These are phyloP conservation scores for Leccinum ochraceum DNA, from an alignment of 768 basidiomycete genomes.

Conservation along the genomic window DNA sequence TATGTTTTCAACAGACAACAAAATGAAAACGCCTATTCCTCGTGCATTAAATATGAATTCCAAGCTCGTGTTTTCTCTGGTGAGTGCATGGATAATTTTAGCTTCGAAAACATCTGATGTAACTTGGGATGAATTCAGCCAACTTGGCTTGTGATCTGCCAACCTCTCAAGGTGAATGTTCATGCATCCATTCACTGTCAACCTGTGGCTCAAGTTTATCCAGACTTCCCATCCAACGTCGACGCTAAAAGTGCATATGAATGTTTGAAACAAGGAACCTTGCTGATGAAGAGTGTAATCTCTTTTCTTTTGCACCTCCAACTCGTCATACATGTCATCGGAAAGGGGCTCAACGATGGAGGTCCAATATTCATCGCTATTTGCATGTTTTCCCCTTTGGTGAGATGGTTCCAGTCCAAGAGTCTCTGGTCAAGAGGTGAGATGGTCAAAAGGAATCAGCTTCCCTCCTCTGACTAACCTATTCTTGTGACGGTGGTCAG, in stretches of 20 bases:
- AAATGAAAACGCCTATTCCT: constrained; percentile 6
- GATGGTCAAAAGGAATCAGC: neutral
- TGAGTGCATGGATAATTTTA: neutral
- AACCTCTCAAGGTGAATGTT: constrained; percentile 22
- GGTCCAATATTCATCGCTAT: constrained; percentile 22
- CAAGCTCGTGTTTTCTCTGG: constrained; percentile 25
- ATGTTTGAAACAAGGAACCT: constrained; percentile 15
- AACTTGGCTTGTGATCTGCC: constrained; percentile 20
- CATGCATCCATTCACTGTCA: neutral
- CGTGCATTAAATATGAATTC: constrained; percentile 23
- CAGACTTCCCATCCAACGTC: constrained; percentile 8
- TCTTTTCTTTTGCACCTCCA: constrained; percentile 29
- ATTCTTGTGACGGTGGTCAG: constrained; percentile 4
- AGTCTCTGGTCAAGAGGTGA: constrained; percentile 27
- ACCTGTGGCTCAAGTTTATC: neutral
- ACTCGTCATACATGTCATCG: constrained; percentile 21
- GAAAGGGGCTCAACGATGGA: constrained; percentile 14
- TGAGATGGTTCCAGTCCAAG: neutral
- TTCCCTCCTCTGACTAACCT: neutral
- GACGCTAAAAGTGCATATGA: constrained; percentile 1
- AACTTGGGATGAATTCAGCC: constrained; percentile 8
- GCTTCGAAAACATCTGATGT: neutral
- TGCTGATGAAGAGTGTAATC: constrained; percentile 8
- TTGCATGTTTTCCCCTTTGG: constrained; percentile 20
- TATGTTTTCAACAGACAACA: constrained; percentile 2